Conservation (phyloP, 441 rosid genomes). For the Adansonia madagascariensis region DNA sequence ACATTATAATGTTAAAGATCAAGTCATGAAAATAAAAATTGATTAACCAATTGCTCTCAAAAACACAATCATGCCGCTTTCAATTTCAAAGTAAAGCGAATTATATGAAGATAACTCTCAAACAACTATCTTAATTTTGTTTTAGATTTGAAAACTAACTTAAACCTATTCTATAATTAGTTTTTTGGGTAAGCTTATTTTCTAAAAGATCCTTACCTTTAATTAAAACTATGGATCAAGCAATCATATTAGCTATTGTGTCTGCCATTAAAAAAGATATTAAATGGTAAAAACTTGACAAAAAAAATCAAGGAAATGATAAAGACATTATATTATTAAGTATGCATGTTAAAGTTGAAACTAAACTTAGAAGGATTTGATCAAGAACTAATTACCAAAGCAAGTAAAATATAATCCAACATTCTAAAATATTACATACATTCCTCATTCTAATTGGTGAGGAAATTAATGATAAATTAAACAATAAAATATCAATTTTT, state of each 20-base stretch:
- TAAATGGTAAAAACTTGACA: background rate
- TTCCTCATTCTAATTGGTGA: background rate
- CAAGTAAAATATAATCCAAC: background rate
- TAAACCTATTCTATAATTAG: too few species aligned
- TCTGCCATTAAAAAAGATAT: too few species aligned
- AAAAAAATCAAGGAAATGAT: background rate
- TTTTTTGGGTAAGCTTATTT: too few species aligned
- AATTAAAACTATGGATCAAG: background rate
- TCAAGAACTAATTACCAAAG: background rate
- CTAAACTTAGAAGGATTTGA: background rate
- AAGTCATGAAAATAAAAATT: too few species aligned
- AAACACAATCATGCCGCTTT: too few species aligned
- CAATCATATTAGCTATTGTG: background rate
- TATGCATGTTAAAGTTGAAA: background rate
- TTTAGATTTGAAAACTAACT: too few species aligned
- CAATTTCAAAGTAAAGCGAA: too few species aligned
- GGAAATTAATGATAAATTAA: background rate
- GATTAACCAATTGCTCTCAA: too few species aligned
- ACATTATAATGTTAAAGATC: too few species aligned
- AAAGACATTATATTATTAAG: background rate
- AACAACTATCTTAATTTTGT: too few species aligned
- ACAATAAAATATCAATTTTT: background rate
- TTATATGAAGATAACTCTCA: too few species aligned
- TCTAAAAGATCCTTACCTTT: background rate
- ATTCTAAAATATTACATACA: background rate